Base-by-base conservation (phyloP, 768 basidiomycete species). In the Asterophora lycoperdoides region DNA sequence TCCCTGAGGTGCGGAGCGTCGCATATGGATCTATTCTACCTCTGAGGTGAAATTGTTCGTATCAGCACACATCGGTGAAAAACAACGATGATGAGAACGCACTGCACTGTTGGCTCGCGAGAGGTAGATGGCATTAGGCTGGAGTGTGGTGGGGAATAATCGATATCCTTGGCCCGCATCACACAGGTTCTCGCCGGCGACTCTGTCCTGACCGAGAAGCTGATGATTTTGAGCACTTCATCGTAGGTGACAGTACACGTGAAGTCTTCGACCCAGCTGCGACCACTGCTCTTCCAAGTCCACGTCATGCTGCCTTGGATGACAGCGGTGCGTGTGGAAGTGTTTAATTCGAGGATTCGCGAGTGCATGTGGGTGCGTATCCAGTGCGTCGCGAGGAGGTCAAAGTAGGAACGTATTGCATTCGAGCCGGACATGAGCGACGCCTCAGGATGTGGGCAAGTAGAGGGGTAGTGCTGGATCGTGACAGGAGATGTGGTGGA, bases 361-460 rank as follows among this genome's bases (percentile, higher is more conserved):
- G 57, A 48, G 45, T 59, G 15, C 14, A 67, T 51, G 17, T 66
- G 55, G 1, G 68, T 61, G 7, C 75, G 70, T 4, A 60, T 64
- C 69, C 71, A 78, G 54, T 77, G 68, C 2, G 74, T 74, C 13
- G 71, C 66, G 26, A 76, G 58, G 37, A 77, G 59, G 58, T 78
- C 75, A 42, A 77, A 75, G 53, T 77, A 78, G 1, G 76, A 78
- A 15, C 75, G 71, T 23, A 77, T 61, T 13, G 72, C 76, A 45
- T 77, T 76, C 11, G 65, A 53, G 8, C 76, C 76, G 26, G 63
- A 57, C 5, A 76, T 56, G 9, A 68, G 64, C 1, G 69, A 69
- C 4, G 67, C 48, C 17, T 61, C 56, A 5, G 71, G 68, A 46
- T 68, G 55, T 1, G 67, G 55, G 51, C 69, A 73, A 1, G 52